Conservation (phyloP, 163 green algal species). For the Coccomyxa subellipsoidea region DNA sequence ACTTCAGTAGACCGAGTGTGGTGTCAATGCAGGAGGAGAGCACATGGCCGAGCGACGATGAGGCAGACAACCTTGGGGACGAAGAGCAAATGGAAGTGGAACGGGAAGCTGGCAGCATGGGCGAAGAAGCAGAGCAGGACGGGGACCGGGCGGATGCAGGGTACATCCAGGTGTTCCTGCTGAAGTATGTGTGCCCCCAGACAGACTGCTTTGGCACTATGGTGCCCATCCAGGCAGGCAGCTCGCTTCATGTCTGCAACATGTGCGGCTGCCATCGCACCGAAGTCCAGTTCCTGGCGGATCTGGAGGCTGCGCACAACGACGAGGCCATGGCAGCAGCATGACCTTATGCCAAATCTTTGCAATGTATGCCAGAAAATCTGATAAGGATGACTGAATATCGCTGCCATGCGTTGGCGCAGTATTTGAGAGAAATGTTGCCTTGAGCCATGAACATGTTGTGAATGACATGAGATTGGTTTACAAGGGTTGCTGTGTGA, state of each 20-base stretch:
- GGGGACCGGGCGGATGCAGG: constrained; percentile 27
- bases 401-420: no score
- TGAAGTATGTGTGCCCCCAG: constrained; percentile 73
- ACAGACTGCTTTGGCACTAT: constrained; percentile 67
- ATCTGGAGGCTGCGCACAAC: constrained; percentile 42
- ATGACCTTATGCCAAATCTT: not conserved
- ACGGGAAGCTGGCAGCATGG: not conserved
- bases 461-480: no score
- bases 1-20: no score
- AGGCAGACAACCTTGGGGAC: constrained; percentile 6
- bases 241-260: constrained; percentile 56
- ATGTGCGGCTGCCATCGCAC: constrained; percentile 59
- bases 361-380: not conserved
- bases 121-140: not conserved
- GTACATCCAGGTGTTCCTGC: constrained; percentile 74
- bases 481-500: no score
- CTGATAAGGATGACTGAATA: not conserved
- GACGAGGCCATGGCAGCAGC: not conserved
- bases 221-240: constrained; percentile 36
- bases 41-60: constrained; percentile 32
- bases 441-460: no score
- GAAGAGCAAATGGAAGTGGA: constrained; percentile 15
- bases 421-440: no score
- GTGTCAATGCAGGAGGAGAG: constrained; percentile 24
- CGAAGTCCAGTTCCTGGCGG: constrained; percentile 68